Percentiles rank a stretch among this genome's conserved stretches.
phyloP scores from a whole-genome alignment of 352 stramenopile species.

The Albugo laibachii region DNA sequence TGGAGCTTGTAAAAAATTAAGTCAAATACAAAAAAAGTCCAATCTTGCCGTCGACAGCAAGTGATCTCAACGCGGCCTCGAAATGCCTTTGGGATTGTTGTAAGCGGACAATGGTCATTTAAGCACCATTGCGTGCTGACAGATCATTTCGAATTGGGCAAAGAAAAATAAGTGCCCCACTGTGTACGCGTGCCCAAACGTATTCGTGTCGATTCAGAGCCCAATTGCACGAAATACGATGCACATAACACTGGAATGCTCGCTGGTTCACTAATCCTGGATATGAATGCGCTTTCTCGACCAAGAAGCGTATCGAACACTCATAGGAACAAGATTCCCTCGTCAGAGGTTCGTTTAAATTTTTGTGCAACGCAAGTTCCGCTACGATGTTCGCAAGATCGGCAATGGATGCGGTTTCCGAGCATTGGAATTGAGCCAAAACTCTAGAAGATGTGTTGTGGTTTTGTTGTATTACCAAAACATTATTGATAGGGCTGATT shows the following conservation, averaged over 20 bases:
- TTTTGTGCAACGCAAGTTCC: slow-evolving; percentile 15
- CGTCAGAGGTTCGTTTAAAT: background rate
- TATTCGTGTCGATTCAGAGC: too few species aligned
- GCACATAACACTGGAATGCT: slow-evolving; percentile 22
- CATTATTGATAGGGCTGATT: too few species aligned
- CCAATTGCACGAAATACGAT: slow-evolving; percentile 20
- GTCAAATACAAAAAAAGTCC: slow-evolving; percentile 26
- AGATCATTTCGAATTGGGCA: too few species aligned
- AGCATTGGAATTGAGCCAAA: slow-evolving; percentile 2
- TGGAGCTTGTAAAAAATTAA: slow-evolving; percentile 21
- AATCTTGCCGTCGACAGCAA: slow-evolving; percentile 16
- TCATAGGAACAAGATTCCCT: slow-evolving; percentile 10
- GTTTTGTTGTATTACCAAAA: slow-evolving; percentile 20
- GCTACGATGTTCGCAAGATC: slow-evolving; percentile 35
- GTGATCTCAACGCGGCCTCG: too few species aligned
- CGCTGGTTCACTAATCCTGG: slow-evolving; percentile 15
- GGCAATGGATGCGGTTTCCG: slow-evolving; percentile 19
- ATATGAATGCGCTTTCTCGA: slow-evolving; percentile 7
- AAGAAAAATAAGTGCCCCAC: too few species aligned
- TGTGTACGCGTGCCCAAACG: too few species aligned
- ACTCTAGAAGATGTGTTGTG: slow-evolving; percentile 8
- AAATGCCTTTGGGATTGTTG: too few species aligned
- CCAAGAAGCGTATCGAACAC: slow-evolving; percentile 14
- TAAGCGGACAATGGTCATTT: too few species aligned
- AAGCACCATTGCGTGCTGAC: too few species aligned